Evolutionary conservation across 352 stramenopile species (phyloP), one percentile per base, ranked within the genome.

Genomic region (Salisapilia sapeloensis): DNA sequence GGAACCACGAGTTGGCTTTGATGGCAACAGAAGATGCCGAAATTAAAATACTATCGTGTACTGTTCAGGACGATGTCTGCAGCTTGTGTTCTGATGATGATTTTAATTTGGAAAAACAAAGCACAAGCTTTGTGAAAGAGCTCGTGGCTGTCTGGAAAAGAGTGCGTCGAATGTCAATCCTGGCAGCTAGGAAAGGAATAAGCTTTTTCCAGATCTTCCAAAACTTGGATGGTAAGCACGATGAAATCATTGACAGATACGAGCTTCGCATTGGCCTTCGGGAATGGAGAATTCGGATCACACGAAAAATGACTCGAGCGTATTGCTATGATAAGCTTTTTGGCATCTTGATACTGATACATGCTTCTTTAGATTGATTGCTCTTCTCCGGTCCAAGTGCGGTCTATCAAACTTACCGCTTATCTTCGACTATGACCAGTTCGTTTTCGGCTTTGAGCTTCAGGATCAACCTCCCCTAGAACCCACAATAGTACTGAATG

Each of bases 251-350:
- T 2, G 67, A 87, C 42, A 62, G 71, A 5, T 57, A 62, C 5
- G 59, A 78, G 24, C 53, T 87, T 36, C 61, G 67, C 16, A n/a
- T 52, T 13, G 67, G 67, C 0, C 33, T 60, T 11, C 43, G 48
- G 14, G 42, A 44, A 19, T 74, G 81, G 13, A 56, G 63, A 0
- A 33, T 87, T 7, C 46, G 61, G 4, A 50, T 87, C 11, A 49
- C 77, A 33, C 58, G 71, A 1, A 60, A 60, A 17, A 53, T 84
- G 40, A 77, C 67, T 5, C 59, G 71, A 21, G 61, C 59, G 50
- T 78, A 56, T 19, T 55, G 44, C 22, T n/a, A 8, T 12, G 18
- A 15, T 33, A 13, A 13, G 22, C 4, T 31, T 16, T 24, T 23
- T 23, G 13, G 22, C 7, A 19, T 19, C 4, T 12, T 33, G 12